Conservation (phyloP, 352 stramenopile species). For the Pythium rhizo-oryzae region DNA sequence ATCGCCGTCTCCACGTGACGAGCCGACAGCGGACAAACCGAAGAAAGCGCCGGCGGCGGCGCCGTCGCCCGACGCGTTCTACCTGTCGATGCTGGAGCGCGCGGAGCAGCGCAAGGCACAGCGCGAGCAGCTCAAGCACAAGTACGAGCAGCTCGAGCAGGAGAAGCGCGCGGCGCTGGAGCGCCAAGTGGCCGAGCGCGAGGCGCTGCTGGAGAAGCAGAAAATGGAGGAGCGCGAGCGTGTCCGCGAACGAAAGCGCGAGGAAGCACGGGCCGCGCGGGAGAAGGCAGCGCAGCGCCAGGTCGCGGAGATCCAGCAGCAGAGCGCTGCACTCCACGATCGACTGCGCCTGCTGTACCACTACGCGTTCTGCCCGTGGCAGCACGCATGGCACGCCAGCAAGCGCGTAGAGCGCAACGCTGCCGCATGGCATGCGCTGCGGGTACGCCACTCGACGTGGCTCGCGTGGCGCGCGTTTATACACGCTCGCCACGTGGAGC, state of each 20-base stretch:
- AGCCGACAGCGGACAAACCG: not conserved
- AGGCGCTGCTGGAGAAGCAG: constrained; percentile 41
- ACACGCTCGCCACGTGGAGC: constrained; percentile 20
- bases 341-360: constrained; percentile 45
- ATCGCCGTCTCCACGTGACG: not conserved
- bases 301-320: constrained; percentile 31
- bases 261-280: constrained; percentile 32
- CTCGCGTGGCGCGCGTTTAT: constrained; percentile 44
- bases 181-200: constrained; percentile 43
- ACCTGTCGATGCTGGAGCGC: constrained; percentile 56
- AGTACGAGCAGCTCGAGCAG: constrained; percentile 54
- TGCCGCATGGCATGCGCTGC: constrained; percentile 46
- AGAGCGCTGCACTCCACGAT: constrained; percentile 38
- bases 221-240: constrained; percentile 44
- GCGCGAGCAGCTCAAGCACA: constrained; percentile 50
- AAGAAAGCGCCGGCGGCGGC: not conserved
- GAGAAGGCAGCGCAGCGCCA: constrained; percentile 42
- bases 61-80: constrained; percentile 43
- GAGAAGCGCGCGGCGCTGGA: constrained; percentile 47
- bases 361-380: constrained; percentile 56
- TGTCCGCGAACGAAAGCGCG: constrained; percentile 41
- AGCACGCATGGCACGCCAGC: constrained; percentile 31
- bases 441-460: constrained; percentile 45
- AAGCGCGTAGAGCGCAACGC: constrained; percentile 41
- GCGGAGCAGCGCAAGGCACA: constrained; percentile 56